Conservation (phyloP, 305 asterid genomes). For the Fraxinus paxiana region DNA sequence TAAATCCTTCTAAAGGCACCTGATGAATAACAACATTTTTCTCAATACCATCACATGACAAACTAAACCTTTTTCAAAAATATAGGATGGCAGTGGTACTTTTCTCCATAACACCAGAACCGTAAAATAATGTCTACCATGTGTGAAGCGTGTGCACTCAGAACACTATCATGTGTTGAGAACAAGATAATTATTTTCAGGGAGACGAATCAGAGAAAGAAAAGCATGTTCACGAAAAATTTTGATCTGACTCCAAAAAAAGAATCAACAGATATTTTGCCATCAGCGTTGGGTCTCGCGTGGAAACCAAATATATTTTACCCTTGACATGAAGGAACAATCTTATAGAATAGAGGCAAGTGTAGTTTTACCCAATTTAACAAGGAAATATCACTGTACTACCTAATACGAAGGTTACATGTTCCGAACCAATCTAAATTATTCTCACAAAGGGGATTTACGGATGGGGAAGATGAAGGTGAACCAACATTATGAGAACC, state of each 20-base stretch:
- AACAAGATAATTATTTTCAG: neutral
- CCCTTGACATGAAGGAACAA: neutral
- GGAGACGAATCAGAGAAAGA: neutral
- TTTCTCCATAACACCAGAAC: neutral
- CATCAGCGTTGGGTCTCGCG: neutral
- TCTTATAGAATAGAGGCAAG: neutral
- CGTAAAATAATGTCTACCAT: neutral
- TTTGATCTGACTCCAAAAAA: neutral
- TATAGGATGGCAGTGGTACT: neutral
- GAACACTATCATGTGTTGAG: neutral
- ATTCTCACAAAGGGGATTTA: neutral
- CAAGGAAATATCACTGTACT: neutral
- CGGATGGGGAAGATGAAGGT: neutral
- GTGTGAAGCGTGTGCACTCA: neutral
- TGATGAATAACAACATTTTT: constrained; percentile 24
- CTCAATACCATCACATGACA: neutral
- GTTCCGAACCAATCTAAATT: neutral
- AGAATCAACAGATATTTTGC: neutral
- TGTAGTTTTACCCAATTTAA: neutral
- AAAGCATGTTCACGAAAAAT: neutral
- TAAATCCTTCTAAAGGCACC: constrained; percentile 95
- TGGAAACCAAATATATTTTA: neutral
- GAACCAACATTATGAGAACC: constrained; percentile 7
- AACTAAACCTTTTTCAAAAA: neutral
- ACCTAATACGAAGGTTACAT: neutral